These are phyloP conservation scores for Mycena latifolia DNA, from an alignment of 768 basidiomycete species.

Conservation along the genomic window DNA sequence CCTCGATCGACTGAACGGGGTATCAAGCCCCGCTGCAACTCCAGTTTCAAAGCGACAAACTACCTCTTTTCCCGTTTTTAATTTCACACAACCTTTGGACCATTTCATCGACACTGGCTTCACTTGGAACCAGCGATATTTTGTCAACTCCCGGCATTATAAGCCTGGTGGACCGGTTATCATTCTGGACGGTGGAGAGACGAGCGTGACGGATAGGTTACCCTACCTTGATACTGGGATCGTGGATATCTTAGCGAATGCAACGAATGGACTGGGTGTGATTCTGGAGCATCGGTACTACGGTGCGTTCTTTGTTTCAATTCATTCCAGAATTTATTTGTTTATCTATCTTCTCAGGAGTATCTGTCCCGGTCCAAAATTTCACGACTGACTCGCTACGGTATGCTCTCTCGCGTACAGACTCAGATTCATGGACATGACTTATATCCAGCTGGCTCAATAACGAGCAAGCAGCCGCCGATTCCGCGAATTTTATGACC, in stretches of 20 bases:
- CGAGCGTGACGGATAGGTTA: slow-evolving; percentile 75
- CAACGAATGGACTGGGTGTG: slow-evolving; percentile 89
- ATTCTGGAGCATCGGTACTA: slow-evolving; percentile 95
- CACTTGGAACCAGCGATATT: slow-evolving; percentile 91
- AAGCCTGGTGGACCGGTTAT: slow-evolving; percentile 85
- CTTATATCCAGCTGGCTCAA: slow-evolving; percentile 75
- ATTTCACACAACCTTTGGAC: slow-evolving; percentile 87
- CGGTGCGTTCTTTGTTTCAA: slow-evolving; percentile 53
- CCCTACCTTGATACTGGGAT: slow-evolving; percentile 84
- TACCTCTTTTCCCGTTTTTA: slow-evolving; percentile 26
- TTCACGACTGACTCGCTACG: slow-evolving; percentile 87
- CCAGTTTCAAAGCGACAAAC: slow-evolving; percentile 26
- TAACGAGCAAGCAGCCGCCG: slow-evolving; percentile 90
- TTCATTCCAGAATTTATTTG: slow-evolving; percentile 33
- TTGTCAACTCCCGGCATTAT: slow-evolving; percentile 90
- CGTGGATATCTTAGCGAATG: slow-evolving; percentile 84
- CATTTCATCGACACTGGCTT: slow-evolving; percentile 73
- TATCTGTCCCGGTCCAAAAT: slow-evolving; percentile 80
- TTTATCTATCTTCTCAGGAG: slow-evolving; percentile 54
- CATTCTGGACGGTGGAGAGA: slow-evolving; percentile 94
- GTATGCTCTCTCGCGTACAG: slow-evolving; percentile 46
- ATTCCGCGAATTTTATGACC: slow-evolving; percentile 92
- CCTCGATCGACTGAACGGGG: slow-evolving; percentile 24
- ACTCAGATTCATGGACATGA: slow-evolving; percentile 8
- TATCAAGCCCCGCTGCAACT: slow-evolving; percentile 12